Base-by-base conservation (phyloP, 2,329 filamentous ascomycete genomes). In the Neophaeococcomyces aloes region DNA sequence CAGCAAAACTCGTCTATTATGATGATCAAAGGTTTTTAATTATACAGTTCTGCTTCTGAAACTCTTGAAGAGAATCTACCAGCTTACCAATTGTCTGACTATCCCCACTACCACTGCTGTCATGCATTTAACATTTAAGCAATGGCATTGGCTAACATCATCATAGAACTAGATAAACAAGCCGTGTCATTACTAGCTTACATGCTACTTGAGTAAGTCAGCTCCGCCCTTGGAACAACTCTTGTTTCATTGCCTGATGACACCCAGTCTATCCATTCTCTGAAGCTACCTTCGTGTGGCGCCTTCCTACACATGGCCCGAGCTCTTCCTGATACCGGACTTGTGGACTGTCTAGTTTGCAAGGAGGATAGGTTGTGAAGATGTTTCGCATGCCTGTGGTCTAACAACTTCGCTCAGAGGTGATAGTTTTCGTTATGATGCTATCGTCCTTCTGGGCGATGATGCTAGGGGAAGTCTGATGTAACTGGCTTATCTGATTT, bases 31-130 rank as follows among this genome's bases (percentile, higher is more conserved):
- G 49, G 42, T 52, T 52, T 54, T 63, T 63, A 68, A 58, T 66
- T 65, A 68, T 70, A n/a, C 73, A 76, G 73, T 76, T 76, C 73
- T 76, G 73, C 73, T 76, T 74, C 73, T 74, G 72, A 65, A 74
- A 73, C 61, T 46, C 54, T 59, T 72, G 75, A 73, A 74, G 70
- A 75, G 61, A 73, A 66, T 59, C 57, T 66, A 65, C 68, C 71
- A 69, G 64, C 70, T 71, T 75, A 75, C 71, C 71, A 71, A 67
- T 66, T 50, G 51, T 56, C 64, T 67, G 66, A 53, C 14, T n/a
- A 8, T 14, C 19, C 10, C 21, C 18, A 25, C 31, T 29, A 29
- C 25, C 5, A 25, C n/a, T 29, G 7, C 15, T 13, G 18, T 30
- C n/a, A 8, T 10, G 8, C 15, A 11, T 19, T 27, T 19, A 14